Base-by-base conservation (phyloP, 2,329 filamentous ascomycete species). In the Lachnum nothofagi region DNA sequence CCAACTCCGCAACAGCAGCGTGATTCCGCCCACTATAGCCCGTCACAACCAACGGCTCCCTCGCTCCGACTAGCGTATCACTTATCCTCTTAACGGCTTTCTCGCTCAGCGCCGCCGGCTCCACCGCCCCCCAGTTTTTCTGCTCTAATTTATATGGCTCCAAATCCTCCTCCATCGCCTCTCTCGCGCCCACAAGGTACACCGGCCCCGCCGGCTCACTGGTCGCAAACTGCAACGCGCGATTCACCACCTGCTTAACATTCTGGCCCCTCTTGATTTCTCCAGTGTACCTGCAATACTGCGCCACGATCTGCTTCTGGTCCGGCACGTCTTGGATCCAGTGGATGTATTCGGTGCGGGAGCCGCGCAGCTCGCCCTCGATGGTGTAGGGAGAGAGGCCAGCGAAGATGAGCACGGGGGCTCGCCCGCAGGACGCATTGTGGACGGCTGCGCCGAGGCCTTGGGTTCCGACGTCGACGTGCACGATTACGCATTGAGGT, bases 291-390 rank as follows among this genome's bases (percentile, higher is more conserved):
- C 85, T 74, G 61, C 85, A 88, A 61, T 88, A 89, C 63, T 88
- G 85, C 0, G 75, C 70, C 6, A 89, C 76, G 42, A 89, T 88
- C 58, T 80, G 76, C 62, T 85, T 85, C 65, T 89, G 85, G 58
- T 89, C 85, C 0, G 81, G 85, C 2, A 87, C 81, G 65, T 89
- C 85, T 60, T 89, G 85, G 24, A 88, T 83, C 83, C 84, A 89
- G 60, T 89, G 85, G 58, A 88, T 88, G 60, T 86, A 88, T 65
- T 89, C 85, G 0, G 85, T 88, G 48, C 85, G 70, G 1, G 77
- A 82, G 1, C 85, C 85, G 5, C 80, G 72, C 66, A 83, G 78
- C 65, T 88, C 85, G 5, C 85, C 85, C 57, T 88, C 83, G 44
- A 85, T 77, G 0, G 85, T 88, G 62, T 78, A 85, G 0, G 85